These are phyloP conservation scores for Candida caryicola DNA, from an alignment of 805 yeast species.

Conservation along the genomic window DNA sequence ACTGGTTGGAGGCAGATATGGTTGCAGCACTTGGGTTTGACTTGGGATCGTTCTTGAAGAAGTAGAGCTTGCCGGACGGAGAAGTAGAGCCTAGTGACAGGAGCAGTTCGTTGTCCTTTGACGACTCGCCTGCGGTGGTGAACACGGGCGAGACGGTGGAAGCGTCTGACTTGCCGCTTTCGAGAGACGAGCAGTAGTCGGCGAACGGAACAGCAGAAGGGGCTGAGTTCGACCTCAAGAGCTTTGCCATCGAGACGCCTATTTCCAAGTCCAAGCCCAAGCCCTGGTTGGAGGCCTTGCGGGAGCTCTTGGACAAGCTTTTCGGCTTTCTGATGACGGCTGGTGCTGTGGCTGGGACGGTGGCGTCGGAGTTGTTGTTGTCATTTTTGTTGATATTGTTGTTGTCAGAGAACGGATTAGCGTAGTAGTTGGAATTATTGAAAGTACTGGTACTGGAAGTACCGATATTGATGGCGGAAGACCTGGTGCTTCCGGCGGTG, in stretches of 20 bases:
- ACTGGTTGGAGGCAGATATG: neutral
- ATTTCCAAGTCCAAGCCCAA: conserved; percentile 40
- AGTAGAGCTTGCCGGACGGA: conserved; percentile 11
- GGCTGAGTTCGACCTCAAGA: conserved; percentile 17
- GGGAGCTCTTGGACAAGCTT: neutral
- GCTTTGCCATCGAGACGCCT: conserved; percentile 45
- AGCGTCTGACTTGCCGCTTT: conserved; percentile 38
- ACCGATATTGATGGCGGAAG: conserved; percentile 14
- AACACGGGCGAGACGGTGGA: conserved; percentile 34
- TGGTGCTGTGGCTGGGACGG: neutral
- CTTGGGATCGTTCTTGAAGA: conserved; percentile 5
- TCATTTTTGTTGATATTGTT: conserved; percentile 3
- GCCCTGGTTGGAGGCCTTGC: conserved; percentile 8
- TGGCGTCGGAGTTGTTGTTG: neutral
- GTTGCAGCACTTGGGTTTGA: neutral
- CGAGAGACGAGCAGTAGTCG: conserved; percentile 38
- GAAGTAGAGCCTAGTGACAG: conserved; percentile 33
- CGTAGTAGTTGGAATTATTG: conserved; percentile 7
- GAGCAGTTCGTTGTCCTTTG: conserved; percentile 36
- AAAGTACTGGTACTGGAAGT: conserved; percentile 7
- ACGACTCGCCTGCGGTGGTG: conserved; percentile 24
- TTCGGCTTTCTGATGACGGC: neutral
- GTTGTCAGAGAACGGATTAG: conserved; percentile 4
- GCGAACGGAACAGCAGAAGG: conserved; percentile 4
- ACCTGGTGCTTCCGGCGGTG: conserved; percentile 7